These are phyloP conservation scores for Pyrus betulifolia DNA, from an alignment of 306 rosid genomes.

Conservation along the genomic window DNA sequence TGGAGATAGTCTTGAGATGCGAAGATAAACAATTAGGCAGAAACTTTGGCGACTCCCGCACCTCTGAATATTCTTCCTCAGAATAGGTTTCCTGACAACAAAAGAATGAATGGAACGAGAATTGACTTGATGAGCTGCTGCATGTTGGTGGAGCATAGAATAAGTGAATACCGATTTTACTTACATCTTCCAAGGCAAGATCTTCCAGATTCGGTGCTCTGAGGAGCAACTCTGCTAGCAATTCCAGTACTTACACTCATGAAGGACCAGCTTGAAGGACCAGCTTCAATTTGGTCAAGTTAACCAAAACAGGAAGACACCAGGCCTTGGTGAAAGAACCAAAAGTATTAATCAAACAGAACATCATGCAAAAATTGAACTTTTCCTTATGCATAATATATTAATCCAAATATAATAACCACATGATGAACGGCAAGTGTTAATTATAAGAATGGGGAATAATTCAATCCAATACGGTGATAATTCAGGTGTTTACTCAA, in stretches of 20 bases:
- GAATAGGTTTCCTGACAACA: background rate
- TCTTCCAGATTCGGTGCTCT: background rate
- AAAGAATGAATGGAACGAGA: background rate
- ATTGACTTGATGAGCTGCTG: background rate
- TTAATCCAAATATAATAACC: too few species aligned
- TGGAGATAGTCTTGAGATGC: background rate
- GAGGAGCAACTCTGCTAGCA: background rate
- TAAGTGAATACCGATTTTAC: background rate
- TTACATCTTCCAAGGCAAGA: background rate
- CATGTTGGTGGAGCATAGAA: background rate
- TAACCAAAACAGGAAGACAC: background rate
- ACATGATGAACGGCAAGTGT: too few species aligned
- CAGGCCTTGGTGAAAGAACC: background rate
- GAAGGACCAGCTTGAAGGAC: background rate
- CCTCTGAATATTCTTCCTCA: background rate
- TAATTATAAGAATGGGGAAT: too few species aligned
- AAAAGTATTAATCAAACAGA: background rate
- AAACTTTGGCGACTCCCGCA: background rate
- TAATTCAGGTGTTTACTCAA: too few species aligned
- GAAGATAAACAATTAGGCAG: background rate
- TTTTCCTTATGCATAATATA: background rate
- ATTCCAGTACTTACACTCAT: background rate
- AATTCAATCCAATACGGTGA: too few species aligned
- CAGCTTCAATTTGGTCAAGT: background rate
- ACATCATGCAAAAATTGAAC: too few species aligned